These are phyloP conservation scores for Penicillium sp. DNA, from an alignment of 2,329 filamentous ascomycete genomes.

Conservation along the genomic window DNA sequence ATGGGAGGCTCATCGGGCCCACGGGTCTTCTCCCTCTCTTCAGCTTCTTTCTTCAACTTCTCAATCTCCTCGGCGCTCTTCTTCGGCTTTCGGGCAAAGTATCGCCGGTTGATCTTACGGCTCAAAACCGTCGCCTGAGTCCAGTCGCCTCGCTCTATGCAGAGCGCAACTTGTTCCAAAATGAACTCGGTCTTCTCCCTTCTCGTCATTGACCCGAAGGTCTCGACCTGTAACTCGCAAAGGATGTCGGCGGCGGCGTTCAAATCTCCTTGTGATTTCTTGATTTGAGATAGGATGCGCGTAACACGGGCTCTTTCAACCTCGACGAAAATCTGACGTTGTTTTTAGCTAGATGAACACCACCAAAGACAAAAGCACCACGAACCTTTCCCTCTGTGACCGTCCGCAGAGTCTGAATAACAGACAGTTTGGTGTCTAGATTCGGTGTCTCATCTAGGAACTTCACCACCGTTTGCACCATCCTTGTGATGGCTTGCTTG, in stretches of 20 bases:
- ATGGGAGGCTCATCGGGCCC: conserved; percentile 77
- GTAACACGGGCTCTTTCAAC: conserved; percentile 96
- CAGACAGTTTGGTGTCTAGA: conserved; percentile 83
- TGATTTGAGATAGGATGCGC: conserved; percentile 94
- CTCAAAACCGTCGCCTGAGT: conserved; percentile 91
- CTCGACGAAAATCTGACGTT: conserved; percentile 86
- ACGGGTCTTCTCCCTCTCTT: conserved; percentile 74
- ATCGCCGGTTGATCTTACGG: conserved; percentile 95
- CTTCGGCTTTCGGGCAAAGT: conserved; percentile 87
- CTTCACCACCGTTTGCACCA: conserved; percentile 95
- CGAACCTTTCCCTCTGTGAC: conserved; percentile 93
- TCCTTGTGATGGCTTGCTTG: conserved; percentile 97
- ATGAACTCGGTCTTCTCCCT: conserved; percentile 99
- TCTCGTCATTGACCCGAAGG: conserved; percentile 96
- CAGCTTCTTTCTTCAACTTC: conserved; percentile 85
- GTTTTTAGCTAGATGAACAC: conserved; percentile 16
- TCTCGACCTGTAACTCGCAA: conserved; percentile 98
- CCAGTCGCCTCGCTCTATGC: conserved; percentile 96
- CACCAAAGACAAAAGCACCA: conserved; percentile 24
- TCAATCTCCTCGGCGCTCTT: conserved; percentile 87
- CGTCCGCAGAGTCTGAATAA: conserved; percentile 93
- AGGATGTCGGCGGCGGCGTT: conserved; percentile 89
- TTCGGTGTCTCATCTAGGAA: conserved; percentile 88
- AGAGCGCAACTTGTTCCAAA: conserved; percentile 88
- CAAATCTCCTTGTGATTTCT: conserved; percentile 92